These are phyloP conservation scores for Streptanthus diversifolius DNA, from an alignment of 345 rosid genomes.

Conservation along the genomic window DNA sequence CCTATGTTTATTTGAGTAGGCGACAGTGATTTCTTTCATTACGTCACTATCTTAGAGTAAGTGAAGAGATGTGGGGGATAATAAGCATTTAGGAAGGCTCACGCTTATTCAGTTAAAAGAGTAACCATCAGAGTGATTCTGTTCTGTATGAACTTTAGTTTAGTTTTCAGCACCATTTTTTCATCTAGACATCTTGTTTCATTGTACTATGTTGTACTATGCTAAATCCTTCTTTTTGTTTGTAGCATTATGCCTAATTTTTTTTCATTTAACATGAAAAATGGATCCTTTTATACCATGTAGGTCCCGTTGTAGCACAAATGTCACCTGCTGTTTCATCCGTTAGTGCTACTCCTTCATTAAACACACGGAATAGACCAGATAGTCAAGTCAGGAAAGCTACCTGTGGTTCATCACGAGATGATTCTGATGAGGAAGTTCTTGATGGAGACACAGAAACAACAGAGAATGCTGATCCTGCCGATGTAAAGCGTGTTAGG, in stretches of 20 bases:
- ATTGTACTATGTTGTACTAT: background rate
- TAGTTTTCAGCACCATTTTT: background rate
- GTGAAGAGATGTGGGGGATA: too few relatives aligned
- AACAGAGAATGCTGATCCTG: conserved; percentile 44
- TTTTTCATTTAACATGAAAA: background rate
- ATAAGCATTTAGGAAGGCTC: background rate
- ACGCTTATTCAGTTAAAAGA: background rate
- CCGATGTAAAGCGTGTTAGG: conserved; percentile 53
- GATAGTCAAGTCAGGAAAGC: conserved; percentile 19
- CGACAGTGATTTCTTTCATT: too few relatives aligned
- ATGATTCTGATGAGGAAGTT: conserved; percentile 77
- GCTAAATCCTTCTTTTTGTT: background rate
- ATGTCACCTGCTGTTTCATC: conserved; percentile 12
- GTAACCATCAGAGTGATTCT: background rate
- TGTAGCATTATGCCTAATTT: background rate
- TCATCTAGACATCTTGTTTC: background rate
- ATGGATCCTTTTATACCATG: background rate
- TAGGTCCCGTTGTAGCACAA: background rate
- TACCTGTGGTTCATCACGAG: conserved; percentile 70
- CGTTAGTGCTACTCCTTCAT: conserved; percentile 10
- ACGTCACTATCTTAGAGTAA: too few relatives aligned
- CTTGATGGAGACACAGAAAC: conserved; percentile 70
- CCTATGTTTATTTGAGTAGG: background rate
- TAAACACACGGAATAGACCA: conserved; percentile 21
- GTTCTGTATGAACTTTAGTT: background rate